These are phyloP conservation scores for Botrytis deweyae DNA, from an alignment of 2,329 filamentous ascomycete genomes.

Conservation along the genomic window DNA sequence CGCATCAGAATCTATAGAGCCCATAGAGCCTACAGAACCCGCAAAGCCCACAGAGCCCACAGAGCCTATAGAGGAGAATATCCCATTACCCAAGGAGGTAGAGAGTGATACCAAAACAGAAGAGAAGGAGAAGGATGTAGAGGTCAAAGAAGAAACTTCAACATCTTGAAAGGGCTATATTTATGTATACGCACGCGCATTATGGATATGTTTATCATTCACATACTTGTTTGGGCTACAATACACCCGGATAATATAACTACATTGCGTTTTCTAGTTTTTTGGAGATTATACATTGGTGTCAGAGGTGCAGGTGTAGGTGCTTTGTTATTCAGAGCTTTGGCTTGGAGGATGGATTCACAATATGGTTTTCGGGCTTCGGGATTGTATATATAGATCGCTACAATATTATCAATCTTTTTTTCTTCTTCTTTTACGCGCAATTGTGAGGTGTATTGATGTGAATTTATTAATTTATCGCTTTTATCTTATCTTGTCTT, in stretches of 20 bases:
- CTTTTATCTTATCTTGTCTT: no score
- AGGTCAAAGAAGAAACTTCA: background rate
- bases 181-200: background rate
- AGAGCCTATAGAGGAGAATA: background rate
- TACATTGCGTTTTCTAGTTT: background rate
- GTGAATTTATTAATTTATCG: background rate
- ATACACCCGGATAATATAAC: background rate
- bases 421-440: background rate
- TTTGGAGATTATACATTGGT: background rate
- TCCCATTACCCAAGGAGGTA: background rate
- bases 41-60: background rate
- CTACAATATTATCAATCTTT: background rate
- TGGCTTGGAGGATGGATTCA: background rate
- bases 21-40: background rate
- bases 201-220: constrained; percentile 2
- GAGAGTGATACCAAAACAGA: background rate
- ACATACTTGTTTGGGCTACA: background rate
- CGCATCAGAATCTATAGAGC: background rate
- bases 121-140: constrained; percentile 7
- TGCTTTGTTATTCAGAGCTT: background rate
- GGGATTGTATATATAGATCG: background rate
- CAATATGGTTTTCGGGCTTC: background rate
- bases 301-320: background rate
- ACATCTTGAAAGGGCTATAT: background rate
- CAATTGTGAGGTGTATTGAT: background rate